Conservation (phyloP, 2,329 filamentous ascomycete species). For the Penicillium sp. region DNA sequence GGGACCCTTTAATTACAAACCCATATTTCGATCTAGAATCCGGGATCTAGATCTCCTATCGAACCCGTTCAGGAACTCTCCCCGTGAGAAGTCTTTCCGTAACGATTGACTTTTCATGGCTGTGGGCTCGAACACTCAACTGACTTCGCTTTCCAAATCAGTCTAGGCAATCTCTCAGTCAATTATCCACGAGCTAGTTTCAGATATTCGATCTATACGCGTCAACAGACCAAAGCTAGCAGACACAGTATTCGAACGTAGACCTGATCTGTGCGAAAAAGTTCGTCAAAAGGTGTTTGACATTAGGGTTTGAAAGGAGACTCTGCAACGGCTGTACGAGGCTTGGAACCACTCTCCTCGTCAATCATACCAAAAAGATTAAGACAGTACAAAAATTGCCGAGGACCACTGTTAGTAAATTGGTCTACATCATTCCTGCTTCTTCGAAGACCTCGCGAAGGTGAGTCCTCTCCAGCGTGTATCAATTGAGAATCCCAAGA, state of each 20-base stretch:
- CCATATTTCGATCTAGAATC: neutral
- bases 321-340: neutral
- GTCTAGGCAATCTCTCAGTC: neutral
- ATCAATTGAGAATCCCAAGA: no score
- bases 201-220: neutral
- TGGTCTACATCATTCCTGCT: no score
- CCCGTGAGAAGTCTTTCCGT: neutral
- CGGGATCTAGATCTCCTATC: neutral
- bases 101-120: neutral
- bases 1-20: neutral
- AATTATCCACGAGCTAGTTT: no score
- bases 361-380: no score
- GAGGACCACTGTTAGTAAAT: no score
- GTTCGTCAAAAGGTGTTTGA: neutral
- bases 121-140: neutral
- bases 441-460: no score
- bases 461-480: no score
- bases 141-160: neutral
- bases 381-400: no score
- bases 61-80: neutral
- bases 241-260: neutral
- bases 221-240: neutral
- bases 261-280: neutral
- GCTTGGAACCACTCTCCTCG: no score
- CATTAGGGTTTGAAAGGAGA: neutral